phyloP scores from a whole-genome alignment of 1,139 yeast genomes.

The Yamadazyma buinensis region DNA sequence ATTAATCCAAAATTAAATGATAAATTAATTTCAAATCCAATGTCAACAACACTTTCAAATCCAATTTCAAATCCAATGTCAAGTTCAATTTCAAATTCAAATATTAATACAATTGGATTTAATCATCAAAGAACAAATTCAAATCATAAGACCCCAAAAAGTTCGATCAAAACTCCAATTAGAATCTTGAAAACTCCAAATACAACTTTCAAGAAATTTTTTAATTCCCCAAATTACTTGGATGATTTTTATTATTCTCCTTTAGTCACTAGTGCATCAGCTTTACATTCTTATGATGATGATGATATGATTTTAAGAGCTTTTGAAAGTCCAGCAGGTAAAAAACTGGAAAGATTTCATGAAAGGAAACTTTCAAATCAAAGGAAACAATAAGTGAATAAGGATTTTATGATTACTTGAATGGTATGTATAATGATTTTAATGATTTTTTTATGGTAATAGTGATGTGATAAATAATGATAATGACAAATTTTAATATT shows the following conservation, averaged over 20 bases:
- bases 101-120: not conserved
- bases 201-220: slow-evolving; percentile 42
- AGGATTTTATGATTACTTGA: too few species aligned
- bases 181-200: slow-evolving; percentile 40
- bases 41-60: not conserved
- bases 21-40: not conserved
- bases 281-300: slow-evolving; percentile 45
- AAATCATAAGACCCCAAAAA: slow-evolving; percentile 18
- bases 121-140: slow-evolving; percentile 7
- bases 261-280: slow-evolving; percentile 23
- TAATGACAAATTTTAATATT: too few species aligned
- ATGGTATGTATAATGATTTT: too few species aligned
- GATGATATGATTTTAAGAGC: slow-evolving; percentile 53
- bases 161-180: slow-evolving; percentile 33
- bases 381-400: not conserved
- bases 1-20: not conserved
- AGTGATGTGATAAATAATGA: not conserved
- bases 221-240: slow-evolving; percentile 64
- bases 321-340: slow-evolving; percentile 30
- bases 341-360: slow-evolving; percentile 3
- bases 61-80: not conserved
- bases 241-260: slow-evolving; percentile 70
- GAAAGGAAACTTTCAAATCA: slow-evolving; percentile 4
- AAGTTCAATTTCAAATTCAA: not conserved
- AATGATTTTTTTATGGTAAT: slow-evolving; percentile 1